These are phyloP conservation scores for Clarireedia sp. DNA, from an alignment of 2,329 filamentous ascomycete species.

Conservation along the genomic window DNA sequence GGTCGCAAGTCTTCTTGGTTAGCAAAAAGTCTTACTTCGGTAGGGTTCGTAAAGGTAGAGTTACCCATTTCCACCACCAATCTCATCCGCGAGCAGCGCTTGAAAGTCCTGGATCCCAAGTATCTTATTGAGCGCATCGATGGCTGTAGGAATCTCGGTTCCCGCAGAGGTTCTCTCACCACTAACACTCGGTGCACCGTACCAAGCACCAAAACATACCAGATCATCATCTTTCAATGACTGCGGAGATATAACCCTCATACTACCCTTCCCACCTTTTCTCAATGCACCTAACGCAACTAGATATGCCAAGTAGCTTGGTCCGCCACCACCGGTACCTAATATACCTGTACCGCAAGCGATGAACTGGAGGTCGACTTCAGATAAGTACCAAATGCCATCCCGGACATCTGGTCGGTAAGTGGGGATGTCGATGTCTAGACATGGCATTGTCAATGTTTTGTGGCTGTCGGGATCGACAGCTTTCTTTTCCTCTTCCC, in stretches of 20 bases:
- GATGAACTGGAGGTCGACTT: slow-evolving; percentile 48
- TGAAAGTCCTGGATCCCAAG: slow-evolving; percentile 37
- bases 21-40: too few species aligned
- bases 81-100: slow-evolving; percentile 53
- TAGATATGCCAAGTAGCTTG: slow-evolving; percentile 44
- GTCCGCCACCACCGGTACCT: slow-evolving; percentile 51
- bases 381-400: slow-evolving; percentile 47
- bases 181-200: slow-evolving; percentile 49
- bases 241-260: slow-evolving; percentile 43
- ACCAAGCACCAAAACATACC: slow-evolving; percentile 49
- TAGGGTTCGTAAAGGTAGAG: slow-evolving; percentile 14
- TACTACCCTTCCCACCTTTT: slow-evolving; percentile 35
- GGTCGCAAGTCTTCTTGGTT: slow-evolving; percentile 48
- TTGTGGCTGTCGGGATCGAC: slow-evolving; percentile 5
- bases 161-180: neutral
- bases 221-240: slow-evolving; percentile 43
- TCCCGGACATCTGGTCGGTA: slow-evolving; percentile 42
- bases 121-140: slow-evolving; percentile 39
- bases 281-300: slow-evolving; percentile 44
- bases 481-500: slow-evolving; percentile 18
- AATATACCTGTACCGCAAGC: slow-evolving; percentile 51
- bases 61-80: slow-evolving; percentile 56
- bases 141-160: slow-evolving; percentile 43
- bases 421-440: slow-evolving; percentile 30
- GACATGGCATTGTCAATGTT: slow-evolving; percentile 6